phyloP scores from a whole-genome alignment of 2,329 filamentous ascomycete genomes.

The Cyphellophora attinorum region DNA sequence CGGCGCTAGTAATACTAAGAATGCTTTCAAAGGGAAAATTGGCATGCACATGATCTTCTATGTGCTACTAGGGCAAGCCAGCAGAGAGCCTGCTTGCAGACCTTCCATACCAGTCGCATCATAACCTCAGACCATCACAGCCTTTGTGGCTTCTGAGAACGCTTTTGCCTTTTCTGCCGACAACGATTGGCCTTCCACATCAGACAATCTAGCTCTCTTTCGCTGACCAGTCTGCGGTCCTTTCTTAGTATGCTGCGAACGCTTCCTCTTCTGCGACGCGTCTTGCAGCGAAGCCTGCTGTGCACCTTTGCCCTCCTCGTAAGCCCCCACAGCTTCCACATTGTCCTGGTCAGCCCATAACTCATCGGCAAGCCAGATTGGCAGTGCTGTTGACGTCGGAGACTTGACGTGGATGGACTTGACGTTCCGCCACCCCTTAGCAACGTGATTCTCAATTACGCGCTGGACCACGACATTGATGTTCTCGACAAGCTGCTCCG shows the following conservation, averaged over 20 bases:
- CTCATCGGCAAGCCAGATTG: conserved; percentile 90
- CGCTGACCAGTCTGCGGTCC: conserved; percentile 16
- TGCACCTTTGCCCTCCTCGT: conserved; percentile 4
- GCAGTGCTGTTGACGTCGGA: conserved; percentile 74
- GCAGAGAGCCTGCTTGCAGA: no score
- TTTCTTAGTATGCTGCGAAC: conserved; percentile 12
- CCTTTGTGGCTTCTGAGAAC: conserved; percentile 9
- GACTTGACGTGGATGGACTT: conserved; percentile 84
- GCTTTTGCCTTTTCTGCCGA: conserved; percentile 14
- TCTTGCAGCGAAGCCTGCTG: no score
- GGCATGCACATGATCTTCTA: no score
- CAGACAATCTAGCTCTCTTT: conserved; percentile 13
- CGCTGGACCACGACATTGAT: conserved; percentile 59
- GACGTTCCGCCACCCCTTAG: conserved; percentile 81
- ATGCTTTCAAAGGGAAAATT: no score
- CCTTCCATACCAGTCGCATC: no score
- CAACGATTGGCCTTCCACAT: conserved; percentile 6
- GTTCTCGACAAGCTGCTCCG: conserved; percentile 73
- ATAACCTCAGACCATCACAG: neutral
- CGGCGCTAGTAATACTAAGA: no score
- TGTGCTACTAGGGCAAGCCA: no score
- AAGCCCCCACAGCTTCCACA: conserved; percentile 31
- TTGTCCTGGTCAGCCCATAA: conserved; percentile 71
- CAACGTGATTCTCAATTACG: conserved; percentile 69
- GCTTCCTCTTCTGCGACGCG: conserved; percentile 14